Conservation (phyloP, 2,329 filamentous ascomycete species). For the Coleophoma cylindrospora region DNA sequence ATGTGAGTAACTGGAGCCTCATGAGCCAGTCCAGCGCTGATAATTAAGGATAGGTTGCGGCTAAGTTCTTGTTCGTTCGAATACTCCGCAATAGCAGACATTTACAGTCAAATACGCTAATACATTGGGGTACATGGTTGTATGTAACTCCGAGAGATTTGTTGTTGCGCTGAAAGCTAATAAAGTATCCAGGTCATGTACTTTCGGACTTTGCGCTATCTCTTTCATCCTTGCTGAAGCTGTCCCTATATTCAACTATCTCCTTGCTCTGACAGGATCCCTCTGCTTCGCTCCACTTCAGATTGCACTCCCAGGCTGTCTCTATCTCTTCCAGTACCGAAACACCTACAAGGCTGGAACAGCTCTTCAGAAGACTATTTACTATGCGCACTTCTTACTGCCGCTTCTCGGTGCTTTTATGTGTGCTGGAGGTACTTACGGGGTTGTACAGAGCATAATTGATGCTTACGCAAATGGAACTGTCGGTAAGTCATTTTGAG, state of each 20-base stretch:
- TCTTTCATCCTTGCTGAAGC: constrained; percentile 43
- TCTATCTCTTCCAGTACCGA: constrained; percentile 44
- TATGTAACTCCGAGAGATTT: too few relatives aligned
- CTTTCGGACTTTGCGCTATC: constrained; percentile 32
- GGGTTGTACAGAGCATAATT: constrained; percentile 43
- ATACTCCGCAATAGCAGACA: constrained; percentile 43
- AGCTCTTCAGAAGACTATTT: constrained; percentile 15
- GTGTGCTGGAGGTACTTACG: constrained; percentile 33
- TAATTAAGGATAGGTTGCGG: constrained; percentile 32
- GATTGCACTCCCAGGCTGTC: constrained; percentile 38
- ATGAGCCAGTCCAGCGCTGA: too few relatives aligned
- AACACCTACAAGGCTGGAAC: constrained; percentile 32
- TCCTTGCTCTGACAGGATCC: constrained; percentile 42
- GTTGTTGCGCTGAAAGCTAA: too few relatives aligned
- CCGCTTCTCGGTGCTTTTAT: constrained; percentile 29
- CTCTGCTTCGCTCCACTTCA: constrained; percentile 44
- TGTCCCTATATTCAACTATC: constrained; percentile 47
- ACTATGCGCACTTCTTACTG: constrained; percentile 28
- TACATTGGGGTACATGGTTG: constrained; percentile 46
- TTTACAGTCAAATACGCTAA: constrained; percentile 39
- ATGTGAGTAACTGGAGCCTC: constrained; percentile 13
- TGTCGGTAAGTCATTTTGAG: constrained; percentile 2
- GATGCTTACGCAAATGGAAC: constrained; percentile 35
- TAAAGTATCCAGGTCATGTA: constrained; percentile 24
- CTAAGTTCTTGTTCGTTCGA: constrained; percentile 49